Evolutionary conservation across 2,329 filamentous ascomycete genomes (phyloP).

Genomic region (Aureobasidium sp.): DNA sequence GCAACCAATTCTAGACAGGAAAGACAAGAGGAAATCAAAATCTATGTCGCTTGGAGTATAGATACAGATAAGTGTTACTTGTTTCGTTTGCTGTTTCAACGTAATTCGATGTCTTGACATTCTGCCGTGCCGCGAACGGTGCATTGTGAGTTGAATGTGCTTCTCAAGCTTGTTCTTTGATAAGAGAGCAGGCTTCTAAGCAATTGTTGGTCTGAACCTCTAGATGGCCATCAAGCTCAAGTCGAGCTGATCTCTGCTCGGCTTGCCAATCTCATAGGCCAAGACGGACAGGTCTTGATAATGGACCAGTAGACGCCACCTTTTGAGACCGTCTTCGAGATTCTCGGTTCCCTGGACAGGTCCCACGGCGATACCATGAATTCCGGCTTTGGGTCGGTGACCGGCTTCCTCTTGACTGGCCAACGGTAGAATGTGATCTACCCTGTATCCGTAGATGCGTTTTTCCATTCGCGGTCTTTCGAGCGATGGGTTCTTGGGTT

Average conservation of each 20-base stretch:
- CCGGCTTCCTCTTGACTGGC: slow-evolving; percentile 44
- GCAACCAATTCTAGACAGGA: not conserved
- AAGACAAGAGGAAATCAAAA: not conserved
- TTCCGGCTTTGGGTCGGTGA: slow-evolving; percentile 42
- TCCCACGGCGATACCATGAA: slow-evolving; percentile 62
- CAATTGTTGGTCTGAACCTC: not conserved
- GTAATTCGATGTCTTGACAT: not conserved
- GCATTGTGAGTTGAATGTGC: not conserved
- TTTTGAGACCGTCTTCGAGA: slow-evolving; percentile 30
- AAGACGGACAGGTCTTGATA: slow-evolving; percentile 64
- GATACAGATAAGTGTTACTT: not conserved
- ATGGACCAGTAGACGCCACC: slow-evolving; percentile 64
- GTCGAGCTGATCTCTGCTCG: slow-evolving; percentile 14
- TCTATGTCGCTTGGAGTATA: not conserved
- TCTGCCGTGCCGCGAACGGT: not conserved
- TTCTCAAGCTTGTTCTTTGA: not conserved
- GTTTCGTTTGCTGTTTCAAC: not conserved
- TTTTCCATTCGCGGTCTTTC: slow-evolving; percentile 9
- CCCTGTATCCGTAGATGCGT: slow-evolving; percentile 40
- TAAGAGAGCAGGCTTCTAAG: not conserved
- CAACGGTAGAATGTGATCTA: slow-evolving; percentile 52
- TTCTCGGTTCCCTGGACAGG: slow-evolving; percentile 49
- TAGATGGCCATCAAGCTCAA: not conserved
- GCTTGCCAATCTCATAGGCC: slow-evolving; percentile 57
- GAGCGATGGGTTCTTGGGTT: not conserved